phyloP scores from a whole-genome alignment of 441 rosid species.

The Jatropha podagrica region DNA sequence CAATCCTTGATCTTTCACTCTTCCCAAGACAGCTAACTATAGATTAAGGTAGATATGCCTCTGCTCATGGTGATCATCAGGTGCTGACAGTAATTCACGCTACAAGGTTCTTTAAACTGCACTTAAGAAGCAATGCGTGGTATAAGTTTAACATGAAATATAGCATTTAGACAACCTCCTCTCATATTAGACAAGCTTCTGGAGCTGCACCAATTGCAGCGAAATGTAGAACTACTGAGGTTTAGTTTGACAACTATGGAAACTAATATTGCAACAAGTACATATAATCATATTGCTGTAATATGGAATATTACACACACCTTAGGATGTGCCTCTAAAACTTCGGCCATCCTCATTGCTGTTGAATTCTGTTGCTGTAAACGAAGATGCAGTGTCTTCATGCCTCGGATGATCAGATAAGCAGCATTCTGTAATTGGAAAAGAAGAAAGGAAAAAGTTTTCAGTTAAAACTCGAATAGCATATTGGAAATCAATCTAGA shows the following conservation, averaged over 20 bases:
- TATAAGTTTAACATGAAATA: neutral
- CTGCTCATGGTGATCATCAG: neutral
- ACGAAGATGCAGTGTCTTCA: constrained; percentile 99
- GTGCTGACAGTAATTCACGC: neutral
- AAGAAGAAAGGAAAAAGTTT: neutral
- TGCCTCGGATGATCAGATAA: constrained; percentile 91
- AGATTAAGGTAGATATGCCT: neutral
- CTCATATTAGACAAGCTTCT: neutral
- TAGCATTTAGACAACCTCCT: neutral
- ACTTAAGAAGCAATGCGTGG: neutral
- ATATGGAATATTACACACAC: constrained; percentile 31
- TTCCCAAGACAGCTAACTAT: neutral
- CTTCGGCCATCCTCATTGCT: constrained; percentile 89
- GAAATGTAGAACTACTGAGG: neutral
- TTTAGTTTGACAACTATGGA: neutral
- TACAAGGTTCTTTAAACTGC: neutral
- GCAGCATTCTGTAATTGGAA: constrained; percentile 71
- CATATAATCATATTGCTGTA: neutral
- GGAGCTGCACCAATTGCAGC: neutral
- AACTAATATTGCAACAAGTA: neutral
- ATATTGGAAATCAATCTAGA: neutral
- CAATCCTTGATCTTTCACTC: too few species aligned
- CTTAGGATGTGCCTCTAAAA: constrained; percentile 99
- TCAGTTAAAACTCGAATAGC: neutral
- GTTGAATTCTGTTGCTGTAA: constrained; percentile 95